phyloP scores from a whole-genome alignment of 345 rosid species.

The Rhodamnia argentea region DNA sequence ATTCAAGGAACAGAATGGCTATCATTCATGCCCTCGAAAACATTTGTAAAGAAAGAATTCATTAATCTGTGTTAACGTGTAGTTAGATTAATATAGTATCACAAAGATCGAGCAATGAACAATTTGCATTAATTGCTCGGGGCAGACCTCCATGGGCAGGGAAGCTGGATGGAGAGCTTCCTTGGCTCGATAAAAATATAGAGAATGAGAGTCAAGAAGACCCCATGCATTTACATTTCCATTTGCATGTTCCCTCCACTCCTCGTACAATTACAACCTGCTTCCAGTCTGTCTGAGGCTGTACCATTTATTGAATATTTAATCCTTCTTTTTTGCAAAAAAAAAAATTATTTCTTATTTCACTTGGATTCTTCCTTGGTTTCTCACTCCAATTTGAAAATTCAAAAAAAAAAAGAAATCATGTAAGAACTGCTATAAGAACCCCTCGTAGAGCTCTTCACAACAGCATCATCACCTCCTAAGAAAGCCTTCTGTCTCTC shows the following conservation, averaged over 20 bases:
- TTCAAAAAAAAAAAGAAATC: not conserved
- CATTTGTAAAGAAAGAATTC: not conserved
- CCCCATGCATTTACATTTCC: not conserved
- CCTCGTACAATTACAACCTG: not conserved
- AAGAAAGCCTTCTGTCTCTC: not conserved
- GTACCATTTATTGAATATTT: not conserved
- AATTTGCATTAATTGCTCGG: not conserved
- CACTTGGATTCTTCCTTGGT: not conserved
- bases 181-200: not conserved
- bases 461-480: not conserved
- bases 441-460: not conserved
- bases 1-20: too few relatives aligned
- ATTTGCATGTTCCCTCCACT: not conserved
- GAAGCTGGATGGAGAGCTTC: not conserved
- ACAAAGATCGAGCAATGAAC: too few relatives aligned
- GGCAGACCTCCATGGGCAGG: not conserved
- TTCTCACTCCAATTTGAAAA: not conserved
- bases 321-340: not conserved
- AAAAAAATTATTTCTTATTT: not conserved
- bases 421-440: not conserved
- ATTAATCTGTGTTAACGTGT: rapidly evolving
- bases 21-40: not conserved
- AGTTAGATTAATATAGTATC: not conserved
- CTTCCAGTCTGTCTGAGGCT: not conserved
- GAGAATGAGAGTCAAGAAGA: not conserved